phyloP scores from a whole-genome alignment of 441 rosid species.

The Melastoma candidum region DNA sequence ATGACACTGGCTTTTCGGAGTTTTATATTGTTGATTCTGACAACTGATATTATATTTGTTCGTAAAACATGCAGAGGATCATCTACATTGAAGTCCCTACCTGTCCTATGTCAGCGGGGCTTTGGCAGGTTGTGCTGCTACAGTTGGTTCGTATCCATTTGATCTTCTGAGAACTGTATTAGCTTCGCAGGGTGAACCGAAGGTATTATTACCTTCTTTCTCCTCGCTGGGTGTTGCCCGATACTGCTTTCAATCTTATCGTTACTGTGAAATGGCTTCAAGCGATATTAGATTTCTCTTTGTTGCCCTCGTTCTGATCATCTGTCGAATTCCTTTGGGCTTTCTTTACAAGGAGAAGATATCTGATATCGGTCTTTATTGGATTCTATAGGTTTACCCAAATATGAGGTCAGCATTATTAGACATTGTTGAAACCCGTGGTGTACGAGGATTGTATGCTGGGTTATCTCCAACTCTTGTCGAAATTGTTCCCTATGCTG shows the following conservation, averaged over 20 bases:
- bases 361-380: constrained; percentile 10
- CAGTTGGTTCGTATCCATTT: constrained; percentile 92
- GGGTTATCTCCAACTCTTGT: constrained; percentile 92
- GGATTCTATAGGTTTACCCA: constrained; percentile 58
- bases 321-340: no score
- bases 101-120: constrained; percentile 84
- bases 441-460: constrained; percentile 54
- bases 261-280: no score
- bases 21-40: no score
- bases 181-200: constrained; percentile 98
- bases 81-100: constrained; percentile 71
- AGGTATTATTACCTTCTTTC: constrained; percentile 31
- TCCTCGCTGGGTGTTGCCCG: neutral
- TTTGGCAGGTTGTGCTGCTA: constrained; percentile 92
- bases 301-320: no score
- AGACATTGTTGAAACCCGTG: constrained; percentile 41
- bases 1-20: no score
- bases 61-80: constrained; percentile 57
- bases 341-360: no score
- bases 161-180: constrained; percentile 86
- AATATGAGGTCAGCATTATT: constrained; percentile 88
- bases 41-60: neutral
- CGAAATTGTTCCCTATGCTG: constrained; percentile 95
- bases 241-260: no score
- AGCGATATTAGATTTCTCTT: no score